Evolutionary conservation across 1,139 yeast species (phyloP).

Genomic region (Saccharomyces hybrid): DNA sequence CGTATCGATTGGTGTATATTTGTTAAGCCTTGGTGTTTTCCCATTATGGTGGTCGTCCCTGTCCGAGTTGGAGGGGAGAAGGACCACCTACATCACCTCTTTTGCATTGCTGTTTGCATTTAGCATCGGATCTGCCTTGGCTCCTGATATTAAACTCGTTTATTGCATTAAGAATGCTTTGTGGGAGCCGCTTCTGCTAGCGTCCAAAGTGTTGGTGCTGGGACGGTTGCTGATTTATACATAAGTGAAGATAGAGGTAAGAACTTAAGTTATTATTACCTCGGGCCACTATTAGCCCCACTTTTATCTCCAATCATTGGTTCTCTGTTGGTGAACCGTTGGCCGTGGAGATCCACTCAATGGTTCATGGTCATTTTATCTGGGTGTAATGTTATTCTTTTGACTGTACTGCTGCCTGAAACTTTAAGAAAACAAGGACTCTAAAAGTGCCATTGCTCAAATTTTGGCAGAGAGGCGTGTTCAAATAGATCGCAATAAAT

Average conservation of each 20-base stretch:
- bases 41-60: constrained; percentile 88
- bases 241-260: constrained; percentile 62
- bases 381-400: constrained; percentile 44
- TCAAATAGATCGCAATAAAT: background rate
- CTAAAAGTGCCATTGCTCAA: constrained; percentile 41
- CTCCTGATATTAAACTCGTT: constrained; percentile 58
- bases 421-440: constrained; percentile 56
- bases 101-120: constrained; percentile 58
- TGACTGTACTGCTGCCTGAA: constrained; percentile 63
- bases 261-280: constrained; percentile 74
- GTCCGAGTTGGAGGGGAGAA: constrained; percentile 67
- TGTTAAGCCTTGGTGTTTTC: constrained; percentile 65
- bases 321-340: constrained; percentile 60
- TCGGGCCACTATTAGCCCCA: constrained; percentile 81
- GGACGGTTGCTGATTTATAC: constrained; percentile 71
- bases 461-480: constrained; percentile 36
- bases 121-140: constrained; percentile 62
- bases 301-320: constrained; percentile 75
- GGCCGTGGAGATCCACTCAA: constrained; percentile 89
- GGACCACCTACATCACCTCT: constrained; percentile 64
- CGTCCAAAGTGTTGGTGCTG: constrained; percentile 87
- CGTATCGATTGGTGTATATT: constrained; percentile 71
- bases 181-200: constrained; percentile 81
- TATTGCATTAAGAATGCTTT: constrained; percentile 59
- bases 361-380: constrained; percentile 73